Base-by-base conservation (phyloP, 2,329 filamentous ascomycete species). In the Aspergillus viridinutans region DNA sequence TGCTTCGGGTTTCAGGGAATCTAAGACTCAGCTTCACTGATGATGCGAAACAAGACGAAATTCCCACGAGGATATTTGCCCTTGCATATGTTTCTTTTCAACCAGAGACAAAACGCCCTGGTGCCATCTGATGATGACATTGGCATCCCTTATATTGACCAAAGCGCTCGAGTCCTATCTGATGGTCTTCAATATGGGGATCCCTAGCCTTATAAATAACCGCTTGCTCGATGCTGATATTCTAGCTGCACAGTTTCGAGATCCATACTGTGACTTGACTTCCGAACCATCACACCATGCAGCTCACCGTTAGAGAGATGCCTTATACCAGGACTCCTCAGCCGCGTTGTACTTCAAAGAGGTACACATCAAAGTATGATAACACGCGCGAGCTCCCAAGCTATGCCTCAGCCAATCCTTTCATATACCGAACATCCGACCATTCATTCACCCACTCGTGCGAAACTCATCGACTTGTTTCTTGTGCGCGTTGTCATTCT, bases 381-480 rank as follows among this genome's bases (percentile, higher is more conserved):
- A 53, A 57, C 53, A 54, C 52, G 52, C 29, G 35, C 43, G 55
- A 29, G 25, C 57, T 61, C 32, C 61, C 65, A 12, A 60, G 58
- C 50, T 67, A 66, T 40, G 64, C 57, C 38, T 53, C 62, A 9
- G n/a, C 38, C 26, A 67, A 67, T 48, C 65, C 65, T n/a, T 57
- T 63, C 12, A 63, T 67, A 20, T 57, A 53, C 25, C 54, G 59
- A 12, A 57, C 58, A 6, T 57, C 62, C 7, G 55, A 60, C 6
- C 65, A 67, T 25, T 66, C 65, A 1, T 64, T 67, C 48, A 66
- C 64, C 28, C 65, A 67, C 43, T 57, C 57, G 20, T 63, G 60
- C 53, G 63, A 61, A 7, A 59, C 55, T 17, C 61, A 66, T 54
- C 52, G 50, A 21, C 26, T 54, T 1, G 57, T 57, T 9, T 53